Conservation (phyloP, 2,329 filamentous ascomycete species). For the Clarireedia hainanense region DNA sequence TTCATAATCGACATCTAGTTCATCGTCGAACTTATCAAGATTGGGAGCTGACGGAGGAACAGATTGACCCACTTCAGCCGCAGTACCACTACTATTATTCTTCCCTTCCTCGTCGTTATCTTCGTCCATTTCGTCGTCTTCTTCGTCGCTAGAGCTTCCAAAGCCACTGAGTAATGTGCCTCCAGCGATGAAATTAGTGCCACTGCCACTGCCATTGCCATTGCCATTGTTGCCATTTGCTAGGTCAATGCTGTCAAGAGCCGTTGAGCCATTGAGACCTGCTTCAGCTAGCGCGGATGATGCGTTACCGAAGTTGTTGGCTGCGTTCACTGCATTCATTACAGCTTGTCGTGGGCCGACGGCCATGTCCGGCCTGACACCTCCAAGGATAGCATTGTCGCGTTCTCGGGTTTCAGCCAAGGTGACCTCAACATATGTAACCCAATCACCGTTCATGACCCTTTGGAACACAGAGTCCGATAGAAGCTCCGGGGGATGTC, state of each 20-base stretch:
- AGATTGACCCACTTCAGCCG: constrained; percentile 48
- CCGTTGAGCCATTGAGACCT: constrained; percentile 58
- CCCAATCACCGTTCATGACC: constrained; percentile 85
- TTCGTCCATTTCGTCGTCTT: constrained; percentile 89
- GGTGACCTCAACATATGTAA: constrained; percentile 88
- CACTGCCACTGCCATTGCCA: constrained; percentile 46
- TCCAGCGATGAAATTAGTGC: constrained; percentile 56
- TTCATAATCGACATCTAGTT: constrained; percentile 30
- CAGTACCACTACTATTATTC: constrained; percentile 30
- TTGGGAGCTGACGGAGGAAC: constrained; percentile 29
- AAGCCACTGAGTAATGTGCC: constrained; percentile 81
- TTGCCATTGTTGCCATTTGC: constrained; percentile 57
- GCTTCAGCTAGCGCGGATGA: constrained; percentile 72
- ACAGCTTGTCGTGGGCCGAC: constrained; percentile 66
- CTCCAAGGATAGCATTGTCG: constrained; percentile 96
- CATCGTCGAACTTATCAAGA: constrained; percentile 30
- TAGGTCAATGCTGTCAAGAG: constrained; percentile 52
- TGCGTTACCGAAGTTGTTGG: constrained; percentile 43
- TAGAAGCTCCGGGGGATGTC: constrained; percentile 80
- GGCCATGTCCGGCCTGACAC: constrained; percentile 84
- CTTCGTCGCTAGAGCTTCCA: constrained; percentile 90
- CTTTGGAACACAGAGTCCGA: constrained; percentile 79
- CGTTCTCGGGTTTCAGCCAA: constrained; percentile 89
- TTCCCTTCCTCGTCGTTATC: constrained; percentile 63
- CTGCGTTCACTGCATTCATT: constrained; percentile 48